Base-by-base conservation (phyloP, 129 eudicot species). In the Smallanthus sonchifolius region DNA sequence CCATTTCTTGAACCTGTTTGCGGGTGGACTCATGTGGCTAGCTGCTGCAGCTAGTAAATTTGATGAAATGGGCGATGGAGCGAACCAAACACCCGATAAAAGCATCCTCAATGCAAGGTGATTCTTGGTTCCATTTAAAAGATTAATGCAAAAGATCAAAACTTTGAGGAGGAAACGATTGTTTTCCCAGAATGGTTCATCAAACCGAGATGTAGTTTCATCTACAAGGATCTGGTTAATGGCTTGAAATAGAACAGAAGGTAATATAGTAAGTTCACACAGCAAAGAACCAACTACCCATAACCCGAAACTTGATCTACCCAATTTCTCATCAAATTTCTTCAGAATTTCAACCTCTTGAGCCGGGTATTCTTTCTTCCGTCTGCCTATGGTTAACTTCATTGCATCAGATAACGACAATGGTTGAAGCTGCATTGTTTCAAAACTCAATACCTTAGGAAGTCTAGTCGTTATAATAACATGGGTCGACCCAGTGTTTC, bases 31-130 rank as follows among this genome's bases (percentile, higher is more conserved):
- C 13, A 87, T 77, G 73, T 78, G 77, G 52, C 78, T 85, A 48
- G 98, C 91, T 35, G 96, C 94, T 2, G 88, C 72, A 2, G 96
- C 92, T 42, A 92, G 84, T 71, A 89, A 69, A 75, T 68, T 84
- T 28, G 85, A 83, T 48, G 94, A 82, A 65, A 92, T 54, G 17
- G 96, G 96, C 17, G 87, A 71, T 13, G 94, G 89, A n/a, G 96
- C 91, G 69, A 89, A 83, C 98, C 98, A 92, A 24, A 91, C 88
- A 49, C 96, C 98, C 6, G 83, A 91, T n/a, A 82, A 85, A 74
- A 92, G 91, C 96, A 89, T 89, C 61, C 83, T 87, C 17, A 84
- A 78, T 61, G 96, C 89, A 2, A 87, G 83, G 19, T 74, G 72
- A 64, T 92, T 87, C 66, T 65, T 84, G 3, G 81, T 74, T 80